These are phyloP conservation scores for Salvia rosmarinus DNA, from an alignment of 257 asterid species.

Conservation along the genomic window DNA sequence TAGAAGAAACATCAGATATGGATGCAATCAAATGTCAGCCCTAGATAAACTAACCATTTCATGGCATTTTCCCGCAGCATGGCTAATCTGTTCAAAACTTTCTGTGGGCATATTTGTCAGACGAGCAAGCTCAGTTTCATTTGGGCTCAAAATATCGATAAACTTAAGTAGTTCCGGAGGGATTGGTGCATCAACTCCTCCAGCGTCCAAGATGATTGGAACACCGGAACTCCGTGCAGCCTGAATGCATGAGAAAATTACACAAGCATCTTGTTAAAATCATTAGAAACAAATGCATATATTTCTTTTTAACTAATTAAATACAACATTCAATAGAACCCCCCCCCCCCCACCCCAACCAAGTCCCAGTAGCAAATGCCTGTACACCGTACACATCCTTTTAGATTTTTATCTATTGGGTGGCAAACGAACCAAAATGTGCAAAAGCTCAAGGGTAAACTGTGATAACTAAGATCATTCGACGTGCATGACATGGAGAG, in stretches of 20 bases:
- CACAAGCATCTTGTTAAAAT: conserved; percentile 18
- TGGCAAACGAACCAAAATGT: no score
- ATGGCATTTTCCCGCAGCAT: conserved; percentile 80
- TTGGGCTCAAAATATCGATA: conserved; percentile 86
- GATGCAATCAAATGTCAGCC: no score
- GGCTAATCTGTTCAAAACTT: conserved; percentile 73
- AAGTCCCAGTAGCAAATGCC: no score
- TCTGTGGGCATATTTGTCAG: conserved; percentile 77
- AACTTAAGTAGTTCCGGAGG: conserved; percentile 61
- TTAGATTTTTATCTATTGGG: no score
- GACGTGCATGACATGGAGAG: no score
- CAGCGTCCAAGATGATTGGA: conserved; percentile 93
- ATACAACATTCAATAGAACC: neutral
- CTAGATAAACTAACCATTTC: conserved; percentile 72
- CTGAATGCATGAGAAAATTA: conserved; percentile 45
- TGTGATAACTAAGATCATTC: no score
- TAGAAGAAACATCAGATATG: no score
- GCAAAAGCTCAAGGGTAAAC: no score
- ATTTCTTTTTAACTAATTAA: neutral
- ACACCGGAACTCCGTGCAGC: conserved; percentile 78
- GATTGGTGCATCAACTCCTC: conserved; percentile 89
- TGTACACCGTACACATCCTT: no score
- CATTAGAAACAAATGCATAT: conserved; percentile 7
- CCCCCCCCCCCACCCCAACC: no score
- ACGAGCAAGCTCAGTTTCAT: conserved; percentile 90